phyloP scores from a whole-genome alignment of 495 filamentous ascomycete species.

The Melanomma pulvis-pyrius region DNA sequence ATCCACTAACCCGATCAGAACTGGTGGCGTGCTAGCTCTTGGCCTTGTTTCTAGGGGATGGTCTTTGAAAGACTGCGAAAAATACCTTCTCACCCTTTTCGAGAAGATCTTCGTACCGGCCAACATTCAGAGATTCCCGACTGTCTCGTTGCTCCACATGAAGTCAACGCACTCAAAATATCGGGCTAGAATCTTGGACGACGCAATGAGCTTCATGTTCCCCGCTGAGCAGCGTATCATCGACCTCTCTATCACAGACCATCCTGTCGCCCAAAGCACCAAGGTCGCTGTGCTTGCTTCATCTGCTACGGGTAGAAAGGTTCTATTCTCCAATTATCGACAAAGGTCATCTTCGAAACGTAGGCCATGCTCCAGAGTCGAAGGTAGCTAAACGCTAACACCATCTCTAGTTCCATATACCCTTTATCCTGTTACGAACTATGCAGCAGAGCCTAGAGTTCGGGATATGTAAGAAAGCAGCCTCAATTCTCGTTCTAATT shows the following conservation, averaged over 20 bases:
- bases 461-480: conserved; percentile 20
- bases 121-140: conserved; percentile 10
- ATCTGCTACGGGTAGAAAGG: conserved; percentile 15
- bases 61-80: conserved; percentile 11
- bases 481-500: neutral
- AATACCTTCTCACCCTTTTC: conserved; percentile 10
- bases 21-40: conserved; percentile 25
- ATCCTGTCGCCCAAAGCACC: conserved; percentile 17
- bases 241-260: neutral
- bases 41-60: conserved; percentile 19
- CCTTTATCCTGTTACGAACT: conserved; percentile 16
- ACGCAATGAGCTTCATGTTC: conserved; percentile 7
- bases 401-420: conserved; percentile 8
- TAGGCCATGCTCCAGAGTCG: neutral
- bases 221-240: conserved; percentile 10
- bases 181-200: conserved; percentile 13
- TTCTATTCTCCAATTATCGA: conserved; percentile 25
- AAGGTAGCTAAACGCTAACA: neutral
- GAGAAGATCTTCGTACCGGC: neutral
- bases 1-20: neutral
- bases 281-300: conserved; percentile 17
- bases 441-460: conserved; percentile 3
- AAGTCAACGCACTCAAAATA: conserved; percentile 19
- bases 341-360: neutral
- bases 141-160: neutral